Evolutionary conservation across 2,329 filamentous ascomycete genomes (phyloP).

Genomic region (Dactylella cylindrospora): DNA sequence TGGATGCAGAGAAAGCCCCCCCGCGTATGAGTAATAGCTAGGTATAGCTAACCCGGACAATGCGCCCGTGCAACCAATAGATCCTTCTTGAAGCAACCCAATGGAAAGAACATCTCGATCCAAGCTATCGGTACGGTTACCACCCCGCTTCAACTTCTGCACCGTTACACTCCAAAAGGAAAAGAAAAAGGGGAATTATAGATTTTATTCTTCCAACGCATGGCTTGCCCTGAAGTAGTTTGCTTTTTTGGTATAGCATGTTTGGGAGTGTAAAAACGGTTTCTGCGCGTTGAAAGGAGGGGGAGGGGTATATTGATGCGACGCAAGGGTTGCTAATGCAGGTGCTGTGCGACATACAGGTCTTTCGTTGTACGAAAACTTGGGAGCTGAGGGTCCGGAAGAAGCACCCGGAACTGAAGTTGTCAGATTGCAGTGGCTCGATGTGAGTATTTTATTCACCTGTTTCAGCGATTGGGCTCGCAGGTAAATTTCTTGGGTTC

Average conservation of each 20-base stretch:
- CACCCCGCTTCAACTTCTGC: not conserved
- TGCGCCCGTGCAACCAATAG: constrained; percentile 49
- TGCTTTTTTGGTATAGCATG: no score
- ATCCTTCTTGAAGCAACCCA: constrained; percentile 90
- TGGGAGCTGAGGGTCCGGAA: constrained; percentile 63
- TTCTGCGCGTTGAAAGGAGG: no score
- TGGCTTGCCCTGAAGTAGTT: no score
- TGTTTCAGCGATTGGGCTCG: no score
- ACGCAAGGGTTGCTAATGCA: not conserved
- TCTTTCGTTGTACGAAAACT: constrained; percentile 90
- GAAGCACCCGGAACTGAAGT: constrained; percentile 90
- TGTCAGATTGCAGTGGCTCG: constrained; percentile 96
- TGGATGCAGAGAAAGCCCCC: not conserved
- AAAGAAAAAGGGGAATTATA: no score
- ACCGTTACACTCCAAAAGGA: no score
- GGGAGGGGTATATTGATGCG: no score
- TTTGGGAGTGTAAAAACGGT: no score
- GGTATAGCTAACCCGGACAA: not conserved
- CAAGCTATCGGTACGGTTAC: constrained; percentile 88
- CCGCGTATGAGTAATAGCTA: not conserved
- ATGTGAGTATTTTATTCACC: constrained; percentile 70
- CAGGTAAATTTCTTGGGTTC: no score
- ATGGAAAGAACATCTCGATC: constrained; percentile 92
- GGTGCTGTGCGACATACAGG: constrained; percentile 1
- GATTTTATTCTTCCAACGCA: no score